Evolutionary conservation across 129 eudicot species (phyloP).

Genomic region (Flaveria robusta): DNA sequence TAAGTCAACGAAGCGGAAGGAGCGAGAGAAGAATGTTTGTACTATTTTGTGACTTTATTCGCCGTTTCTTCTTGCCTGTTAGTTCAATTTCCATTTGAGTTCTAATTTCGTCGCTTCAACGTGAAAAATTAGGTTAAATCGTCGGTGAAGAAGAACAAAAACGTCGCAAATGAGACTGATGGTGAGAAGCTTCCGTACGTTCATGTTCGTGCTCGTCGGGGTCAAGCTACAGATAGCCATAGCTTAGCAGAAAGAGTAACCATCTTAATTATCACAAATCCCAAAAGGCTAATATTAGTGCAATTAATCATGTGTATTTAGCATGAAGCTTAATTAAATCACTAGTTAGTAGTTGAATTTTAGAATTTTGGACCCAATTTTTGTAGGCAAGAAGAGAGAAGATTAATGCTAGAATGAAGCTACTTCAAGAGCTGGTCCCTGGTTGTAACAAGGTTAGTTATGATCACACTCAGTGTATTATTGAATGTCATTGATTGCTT

Average conservation of each 20-base stretch:
- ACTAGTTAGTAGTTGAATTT: conserved; percentile 2
- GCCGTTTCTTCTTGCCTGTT: not conserved
- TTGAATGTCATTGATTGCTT: conserved; percentile 5
- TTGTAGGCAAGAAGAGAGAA: conserved; percentile 96
- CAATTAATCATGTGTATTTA: conserved; percentile 9
- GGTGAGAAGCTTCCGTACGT: conserved; percentile 88
- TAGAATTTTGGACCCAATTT: not conserved
- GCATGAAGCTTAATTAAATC: not conserved
- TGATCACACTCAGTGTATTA: not conserved
- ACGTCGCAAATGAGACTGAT: conserved; percentile 42
- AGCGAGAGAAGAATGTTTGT: conserved; percentile 73
- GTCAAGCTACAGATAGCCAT: conserved; percentile 98
- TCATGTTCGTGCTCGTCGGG: conserved; percentile 95
- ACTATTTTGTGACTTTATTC: not conserved
- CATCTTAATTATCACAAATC: conserved; percentile 1
- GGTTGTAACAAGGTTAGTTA: conserved; percentile 87
- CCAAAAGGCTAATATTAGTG: too few relatives aligned
- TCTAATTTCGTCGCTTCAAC: too few relatives aligned
- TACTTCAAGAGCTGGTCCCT: conserved; percentile 97
- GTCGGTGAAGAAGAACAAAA: conserved; percentile 68
- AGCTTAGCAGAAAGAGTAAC: conserved; percentile 97
- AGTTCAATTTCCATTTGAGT: conserved; percentile 21
- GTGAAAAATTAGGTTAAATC: conserved; percentile 52
- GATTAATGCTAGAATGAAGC: conserved; percentile 95
- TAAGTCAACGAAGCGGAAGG: conserved; percentile 73